A percentile compares a stretch with the other conserved stretches of the same genome.
phyloP scores from a whole-genome alignment of 2,329 filamentous ascomycete genomes.

The Paraphaeosphaeria sporulosa region DNA sequence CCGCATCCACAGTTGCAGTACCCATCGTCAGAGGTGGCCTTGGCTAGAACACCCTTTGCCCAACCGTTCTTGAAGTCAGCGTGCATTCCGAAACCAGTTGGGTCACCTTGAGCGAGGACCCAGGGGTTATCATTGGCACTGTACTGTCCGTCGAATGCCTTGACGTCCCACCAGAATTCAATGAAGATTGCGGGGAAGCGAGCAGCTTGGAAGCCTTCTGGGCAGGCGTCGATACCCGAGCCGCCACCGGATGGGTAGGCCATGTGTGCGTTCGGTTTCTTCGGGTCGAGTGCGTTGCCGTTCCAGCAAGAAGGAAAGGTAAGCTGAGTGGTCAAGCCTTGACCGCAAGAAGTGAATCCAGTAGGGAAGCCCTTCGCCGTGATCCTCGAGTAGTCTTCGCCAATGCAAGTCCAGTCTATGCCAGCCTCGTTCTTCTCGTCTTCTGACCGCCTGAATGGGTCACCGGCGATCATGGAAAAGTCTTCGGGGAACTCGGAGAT shows the following conservation, averaged over 20 bases:
- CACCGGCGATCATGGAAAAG: slow-evolving; percentile 49
- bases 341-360: slow-evolving; percentile 47
- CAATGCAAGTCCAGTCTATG: slow-evolving; percentile 45
- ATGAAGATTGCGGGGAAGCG: slow-evolving; percentile 50
- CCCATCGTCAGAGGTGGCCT: slow-evolving; percentile 40
- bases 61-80: slow-evolving; percentile 50
- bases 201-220: slow-evolving; percentile 37
- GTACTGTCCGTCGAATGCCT: slow-evolving; percentile 44
- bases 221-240: slow-evolving; percentile 44
- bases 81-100: slow-evolving; percentile 48
- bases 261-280: slow-evolving; percentile 45
- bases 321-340: slow-evolving; percentile 44
- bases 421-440: slow-evolving; percentile 39
- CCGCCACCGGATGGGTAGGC: slow-evolving; percentile 48
- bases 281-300: slow-evolving; percentile 41
- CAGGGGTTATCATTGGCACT: slow-evolving; percentile 39
- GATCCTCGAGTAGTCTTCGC: slow-evolving; percentile 28
- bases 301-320: slow-evolving; percentile 51
- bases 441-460: slow-evolving; percentile 39
- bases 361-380: slow-evolving; percentile 45
- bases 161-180: slow-evolving; percentile 50
- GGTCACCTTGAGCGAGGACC: slow-evolving; percentile 47
- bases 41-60: slow-evolving; percentile 46
- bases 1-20: slow-evolving; percentile 50
- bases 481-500: slow-evolving; percentile 46